phyloP scores from a whole-genome alignment of 768 basidiomycete genomes.

The Candolleomyces aberdarensis region DNA sequence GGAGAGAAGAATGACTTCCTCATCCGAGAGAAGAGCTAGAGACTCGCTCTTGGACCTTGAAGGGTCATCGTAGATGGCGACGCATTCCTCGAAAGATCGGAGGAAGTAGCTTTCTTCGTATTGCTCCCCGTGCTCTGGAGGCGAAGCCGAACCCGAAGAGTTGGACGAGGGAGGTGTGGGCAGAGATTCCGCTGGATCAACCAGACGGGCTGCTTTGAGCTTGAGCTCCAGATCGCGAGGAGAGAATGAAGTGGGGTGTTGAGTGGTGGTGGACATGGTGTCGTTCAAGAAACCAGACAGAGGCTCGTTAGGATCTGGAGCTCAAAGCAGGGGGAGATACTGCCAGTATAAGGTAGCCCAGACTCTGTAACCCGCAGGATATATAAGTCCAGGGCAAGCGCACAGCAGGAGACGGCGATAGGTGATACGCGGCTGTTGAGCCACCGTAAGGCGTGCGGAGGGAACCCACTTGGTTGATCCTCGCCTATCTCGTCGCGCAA shows the following conservation, averaged over 20 bases:
- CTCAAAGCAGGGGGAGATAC: too few relatives aligned
- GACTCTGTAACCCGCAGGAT: too few relatives aligned
- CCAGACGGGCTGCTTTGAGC: conserved; percentile 59
- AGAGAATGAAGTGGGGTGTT: not conserved
- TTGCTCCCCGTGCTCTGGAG: not conserved
- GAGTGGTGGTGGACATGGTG: too few relatives aligned
- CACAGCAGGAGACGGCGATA: too few relatives aligned
- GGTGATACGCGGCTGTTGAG: too few relatives aligned
- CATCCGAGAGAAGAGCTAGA: conserved; percentile 72
- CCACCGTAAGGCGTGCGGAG: too few relatives aligned
- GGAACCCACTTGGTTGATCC: too few relatives aligned
- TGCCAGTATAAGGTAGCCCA: too few relatives aligned
- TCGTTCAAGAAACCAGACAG: too few relatives aligned
- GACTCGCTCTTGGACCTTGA: conserved; percentile 57
- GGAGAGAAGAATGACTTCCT: conserved; percentile 85
- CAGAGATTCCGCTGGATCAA: conserved; percentile 48
- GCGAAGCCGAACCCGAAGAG: not conserved
- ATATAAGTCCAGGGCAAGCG: too few relatives aligned
- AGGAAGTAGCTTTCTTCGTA: conserved; percentile 4
- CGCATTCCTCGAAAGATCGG: conserved; percentile 72
- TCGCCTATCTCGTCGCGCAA: too few relatives aligned
- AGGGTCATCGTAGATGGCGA: conserved; percentile 75
- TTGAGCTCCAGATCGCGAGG: conserved; percentile 36
- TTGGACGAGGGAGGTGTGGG: conserved; percentile 10
- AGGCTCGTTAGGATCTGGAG: too few relatives aligned